Evolutionary conservation across 495 filamentous ascomycete species (phyloP).

Genomic region (Lophiotrema nucula): DNA sequence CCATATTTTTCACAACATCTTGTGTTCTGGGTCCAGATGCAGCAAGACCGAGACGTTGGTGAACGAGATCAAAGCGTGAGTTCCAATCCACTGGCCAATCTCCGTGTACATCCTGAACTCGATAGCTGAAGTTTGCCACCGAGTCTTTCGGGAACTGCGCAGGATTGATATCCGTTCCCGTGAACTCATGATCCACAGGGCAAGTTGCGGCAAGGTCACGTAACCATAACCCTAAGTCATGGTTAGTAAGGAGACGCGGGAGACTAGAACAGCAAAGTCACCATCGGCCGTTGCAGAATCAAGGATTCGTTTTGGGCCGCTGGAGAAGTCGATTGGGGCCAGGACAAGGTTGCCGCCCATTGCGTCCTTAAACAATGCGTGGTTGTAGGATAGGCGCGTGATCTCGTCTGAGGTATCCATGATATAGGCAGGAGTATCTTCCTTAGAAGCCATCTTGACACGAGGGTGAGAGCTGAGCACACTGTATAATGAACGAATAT

Average conservation of each 20-base stretch:
- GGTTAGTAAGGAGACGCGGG: neutral
- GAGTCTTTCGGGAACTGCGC: neutral
- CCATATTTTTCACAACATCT: neutral
- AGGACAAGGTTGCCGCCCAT: neutral
- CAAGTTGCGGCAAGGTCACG: neutral
- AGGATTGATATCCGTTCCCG: conserved; percentile 1
- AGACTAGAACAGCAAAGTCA: too few species aligned
- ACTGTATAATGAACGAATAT: neutral
- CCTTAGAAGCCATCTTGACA: neutral
- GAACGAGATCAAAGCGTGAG: conserved; percentile 16
- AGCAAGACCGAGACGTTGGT: conserved; percentile 14
- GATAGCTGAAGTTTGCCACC: neutral
- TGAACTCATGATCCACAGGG: neutral
- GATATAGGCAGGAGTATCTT: neutral
- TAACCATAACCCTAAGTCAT: neutral
- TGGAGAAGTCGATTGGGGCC: neutral
- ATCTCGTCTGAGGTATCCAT: neutral
- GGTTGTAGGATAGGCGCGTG: neutral
- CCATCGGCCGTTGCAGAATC: conserved; percentile 10
- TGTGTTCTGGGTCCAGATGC: neutral
- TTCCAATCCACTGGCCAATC: conserved; percentile 15
- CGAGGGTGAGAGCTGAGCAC: neutral
- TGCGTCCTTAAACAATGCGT: neutral
- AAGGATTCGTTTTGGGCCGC: neutral
- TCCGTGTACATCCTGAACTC: conserved; percentile 8